phyloP scores from a whole-genome alignment of 2,329 filamentous ascomycete genomes.

The Nothophaeocryptopus gaeumannii region DNA sequence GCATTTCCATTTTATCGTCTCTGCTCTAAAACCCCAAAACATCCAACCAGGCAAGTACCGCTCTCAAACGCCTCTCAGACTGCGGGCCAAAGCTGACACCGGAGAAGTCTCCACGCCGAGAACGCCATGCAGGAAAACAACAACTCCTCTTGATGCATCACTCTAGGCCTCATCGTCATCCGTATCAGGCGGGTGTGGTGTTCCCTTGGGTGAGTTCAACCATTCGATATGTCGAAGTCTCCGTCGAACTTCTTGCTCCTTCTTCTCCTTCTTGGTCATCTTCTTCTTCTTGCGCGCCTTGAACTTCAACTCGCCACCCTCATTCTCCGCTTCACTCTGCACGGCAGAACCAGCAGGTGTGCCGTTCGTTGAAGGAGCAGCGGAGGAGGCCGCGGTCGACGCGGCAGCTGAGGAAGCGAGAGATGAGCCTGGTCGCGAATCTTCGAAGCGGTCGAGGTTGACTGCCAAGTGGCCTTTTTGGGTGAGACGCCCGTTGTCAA shows the following conservation, averaged over 20 bases:
- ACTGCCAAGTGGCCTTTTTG: conserved; percentile 76
- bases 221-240: conserved; percentile 77
- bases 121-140: conserved; percentile 9
- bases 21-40: neutral
- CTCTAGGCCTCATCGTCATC: conserved; percentile 62
- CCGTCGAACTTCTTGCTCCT: conserved; percentile 85
- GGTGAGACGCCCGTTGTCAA: conserved; percentile 81
- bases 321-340: conserved; percentile 67
- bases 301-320: conserved; percentile 71
- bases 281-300: conserved; percentile 94
- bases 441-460: conserved; percentile 80
- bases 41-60: neutral
- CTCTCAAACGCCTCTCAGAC: conserved; percentile 6
- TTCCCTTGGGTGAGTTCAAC: conserved; percentile 71
- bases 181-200: conserved; percentile 71
- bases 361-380: conserved; percentile 31
- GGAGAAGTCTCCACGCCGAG: conserved; percentile 1
- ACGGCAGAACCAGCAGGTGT: conserved; percentile 34
- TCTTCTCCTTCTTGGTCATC: conserved; percentile 93
- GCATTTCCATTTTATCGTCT: too few relatives aligned
- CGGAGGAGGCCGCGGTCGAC: conserved; percentile 52
- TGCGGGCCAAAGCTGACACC: conserved; percentile 1
- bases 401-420: conserved; percentile 61
- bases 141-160: conserved; percentile 14
- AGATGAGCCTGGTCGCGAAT: conserved; percentile 68